Evolutionary conservation across 208 protist genomes (phyloP), one percentile per base, ranked within the genome.

Genomic region (Leishmania martiniquensis): DNA sequence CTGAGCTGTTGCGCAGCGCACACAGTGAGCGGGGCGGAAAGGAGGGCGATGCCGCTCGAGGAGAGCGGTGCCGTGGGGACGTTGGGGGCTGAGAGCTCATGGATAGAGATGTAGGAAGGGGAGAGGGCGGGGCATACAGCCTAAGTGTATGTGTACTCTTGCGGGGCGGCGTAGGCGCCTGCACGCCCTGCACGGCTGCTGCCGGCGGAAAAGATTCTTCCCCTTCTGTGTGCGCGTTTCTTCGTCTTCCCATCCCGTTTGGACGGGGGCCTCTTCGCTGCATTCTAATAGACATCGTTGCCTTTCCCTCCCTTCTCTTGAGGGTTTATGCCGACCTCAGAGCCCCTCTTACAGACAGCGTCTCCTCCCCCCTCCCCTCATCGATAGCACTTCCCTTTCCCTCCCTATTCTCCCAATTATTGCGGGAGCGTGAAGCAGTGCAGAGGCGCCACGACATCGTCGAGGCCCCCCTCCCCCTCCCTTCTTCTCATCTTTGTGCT

Each of bases 401-500:
- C 4, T 25, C 37, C 1, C 47, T 15, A 10, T 20, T 68, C 20
- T 10, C 60, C 34, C 32, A 25, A 66, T 66, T 66, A 44, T 12
- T 45, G 63, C 17, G 63, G 44, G 1, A n/a, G 39, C 10, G 34
- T 12, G 55, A 60, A 29, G n/a, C n/a, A 60, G 55, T 7, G 10
- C 9, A 60, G 55, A n/a, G 17, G 55, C 55, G 55, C 15, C 55
- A 60, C 55, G n/a, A 32, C 55, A 60, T n/a, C 12, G n/a, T n/a
- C 55, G 34, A 29, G n/a, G 55, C 6, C 55, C 25, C n/a, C 55
- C n/a, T 34, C n/a, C 12, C 73, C 72, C 77, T 79, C 57, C 69
- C 63, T 65, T 72, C 47, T 82, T 51, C 74, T 66, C 71, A 25
- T 66, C 47, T 72, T 74, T 60, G 20, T 44, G 62, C 9, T 80